A percentile compares a stretch with the other conserved stretches of the same genome.
Conservation (phyloP, 768 basidiomycete species). For the Serendipita indica region DNA sequence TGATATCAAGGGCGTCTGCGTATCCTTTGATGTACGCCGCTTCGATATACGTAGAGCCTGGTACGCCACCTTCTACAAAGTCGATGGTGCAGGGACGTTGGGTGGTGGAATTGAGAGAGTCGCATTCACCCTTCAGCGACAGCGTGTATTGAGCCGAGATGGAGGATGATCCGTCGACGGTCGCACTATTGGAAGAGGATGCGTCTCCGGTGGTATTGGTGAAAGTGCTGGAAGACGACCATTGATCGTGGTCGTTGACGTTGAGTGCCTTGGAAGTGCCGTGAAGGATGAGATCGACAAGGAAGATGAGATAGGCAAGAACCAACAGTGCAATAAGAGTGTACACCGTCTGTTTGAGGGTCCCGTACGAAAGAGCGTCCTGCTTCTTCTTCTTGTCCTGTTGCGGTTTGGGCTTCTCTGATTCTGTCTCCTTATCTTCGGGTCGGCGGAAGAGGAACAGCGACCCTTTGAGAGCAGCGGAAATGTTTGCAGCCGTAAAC, state of each 20-base stretch:
- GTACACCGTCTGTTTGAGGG: background rate
- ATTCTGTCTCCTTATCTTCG: background rate
- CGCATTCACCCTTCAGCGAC: background rate
- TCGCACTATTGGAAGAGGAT: background rate
- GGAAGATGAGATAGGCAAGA: constrained; percentile 3
- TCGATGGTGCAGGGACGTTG: constrained; percentile 8
- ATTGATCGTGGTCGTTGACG: no score
- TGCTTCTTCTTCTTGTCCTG: background rate
- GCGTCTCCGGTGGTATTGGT: background rate
- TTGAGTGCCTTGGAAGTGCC: background rate
- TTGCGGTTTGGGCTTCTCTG: background rate
- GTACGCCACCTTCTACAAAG: background rate
- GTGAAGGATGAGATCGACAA: constrained; percentile 6
- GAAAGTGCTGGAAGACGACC: no score
- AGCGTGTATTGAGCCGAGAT: background rate
- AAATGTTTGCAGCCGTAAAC: background rate
- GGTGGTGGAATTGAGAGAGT: background rate
- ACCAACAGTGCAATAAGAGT: background rate
- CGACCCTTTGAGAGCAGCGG: background rate
- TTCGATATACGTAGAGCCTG: background rate
- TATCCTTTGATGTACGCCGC: constrained; percentile 6
- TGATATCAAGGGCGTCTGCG: background rate
- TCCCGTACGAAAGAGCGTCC: background rate
- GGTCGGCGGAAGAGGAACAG: background rate
- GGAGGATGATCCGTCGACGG: background rate